Base-by-base conservation (phyloP, 805 yeast genomes). In the Yarrowia sp. region DNA sequence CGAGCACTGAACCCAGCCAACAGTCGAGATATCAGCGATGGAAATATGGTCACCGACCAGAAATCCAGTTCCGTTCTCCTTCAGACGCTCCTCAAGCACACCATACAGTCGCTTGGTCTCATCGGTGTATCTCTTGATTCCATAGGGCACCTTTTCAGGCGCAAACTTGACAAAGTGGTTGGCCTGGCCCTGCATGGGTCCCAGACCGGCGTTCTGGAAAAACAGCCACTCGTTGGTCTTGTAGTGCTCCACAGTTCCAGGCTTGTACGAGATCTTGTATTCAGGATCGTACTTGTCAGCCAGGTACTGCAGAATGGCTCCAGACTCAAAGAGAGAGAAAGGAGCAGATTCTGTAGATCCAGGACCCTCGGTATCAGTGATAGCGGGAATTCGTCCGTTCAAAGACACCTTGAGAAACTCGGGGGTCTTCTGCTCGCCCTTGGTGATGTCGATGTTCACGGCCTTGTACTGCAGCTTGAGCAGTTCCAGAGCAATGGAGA, bases 171-270 rank as follows among this genome's bases (percentile, higher is more conserved):
- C 48, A 74, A 87, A 88, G 74, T 84, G 87, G 70, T 77, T 75
- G 50, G 84, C 85, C 74, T 87, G 90, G 11, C 91, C 90, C 73
- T 83, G 87, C 82, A 83, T 85, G 69, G 90, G 90, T 41, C 88
- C 88, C 49, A 84, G 77, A 8, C 85, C 85, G 70, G 88, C 86
- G 78, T 84, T 82, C 72, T 86, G 89, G 81, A 85, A 87, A 52
- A 81, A 80, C 9, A 84, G 71, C 83, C 88, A 82, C 71, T 85
- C 86, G 36, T 71, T 53, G 70, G 69, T 69, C 67, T 73, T 72
- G 68, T 85, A 88, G 75, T 87, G 87, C 56, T 76, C 73, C 7
- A 73, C 75, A 36, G 86, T 76, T 2, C 79, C 81, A 7, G 74
- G 70, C 16, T 73, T 70, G 69, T 75, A 78, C 58, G 77, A 76